Conservation (phyloP, 108 stramenopile species). For the Cyclotella atomus region DNA sequence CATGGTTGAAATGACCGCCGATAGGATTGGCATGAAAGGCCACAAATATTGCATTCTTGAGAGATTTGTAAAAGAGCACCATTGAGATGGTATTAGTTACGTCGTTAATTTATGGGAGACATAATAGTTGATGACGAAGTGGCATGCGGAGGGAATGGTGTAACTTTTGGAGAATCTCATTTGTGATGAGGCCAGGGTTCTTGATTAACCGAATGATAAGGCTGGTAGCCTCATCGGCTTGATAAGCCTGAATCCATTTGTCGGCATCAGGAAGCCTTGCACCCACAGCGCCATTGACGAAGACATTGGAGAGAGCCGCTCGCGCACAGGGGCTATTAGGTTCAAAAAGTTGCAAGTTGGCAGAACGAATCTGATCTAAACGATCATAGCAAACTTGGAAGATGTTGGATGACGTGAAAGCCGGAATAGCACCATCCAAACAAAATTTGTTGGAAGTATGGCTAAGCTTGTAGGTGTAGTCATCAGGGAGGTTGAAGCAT, state of each 20-base stretch:
- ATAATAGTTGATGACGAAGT: not conserved
- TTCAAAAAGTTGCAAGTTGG: not conserved
- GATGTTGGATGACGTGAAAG: not conserved
- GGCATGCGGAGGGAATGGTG: not conserved
- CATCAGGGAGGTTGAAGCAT: slow-evolving; percentile 1
- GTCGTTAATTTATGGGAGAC: not conserved
- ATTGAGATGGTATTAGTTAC: not conserved
- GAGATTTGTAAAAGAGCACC: not conserved
- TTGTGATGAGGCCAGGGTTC: slow-evolving; percentile 1
- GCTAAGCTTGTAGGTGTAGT: not conserved
- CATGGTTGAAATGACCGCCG: slow-evolving; percentile 13
- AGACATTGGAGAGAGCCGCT: not conserved
- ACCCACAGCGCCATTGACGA: slow-evolving; percentile 16
- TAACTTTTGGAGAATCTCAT: not conserved
- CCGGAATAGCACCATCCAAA: slow-evolving; percentile 5
- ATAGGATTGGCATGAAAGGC: slow-evolving; percentile 29
- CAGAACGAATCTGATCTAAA: not conserved
- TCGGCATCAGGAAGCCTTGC: not conserved
- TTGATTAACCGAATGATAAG: not conserved
- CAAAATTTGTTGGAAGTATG: not conserved
- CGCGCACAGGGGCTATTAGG: not conserved
- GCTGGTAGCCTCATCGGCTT: not conserved
- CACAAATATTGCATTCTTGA: no score
- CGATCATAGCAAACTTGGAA: not conserved
- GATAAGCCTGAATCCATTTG: not conserved